A percentile compares a stretch with the other conserved stretches of the same genome.
Conservation (phyloP, 140 eudicot species). For the Senecio squalidus region DNA sequence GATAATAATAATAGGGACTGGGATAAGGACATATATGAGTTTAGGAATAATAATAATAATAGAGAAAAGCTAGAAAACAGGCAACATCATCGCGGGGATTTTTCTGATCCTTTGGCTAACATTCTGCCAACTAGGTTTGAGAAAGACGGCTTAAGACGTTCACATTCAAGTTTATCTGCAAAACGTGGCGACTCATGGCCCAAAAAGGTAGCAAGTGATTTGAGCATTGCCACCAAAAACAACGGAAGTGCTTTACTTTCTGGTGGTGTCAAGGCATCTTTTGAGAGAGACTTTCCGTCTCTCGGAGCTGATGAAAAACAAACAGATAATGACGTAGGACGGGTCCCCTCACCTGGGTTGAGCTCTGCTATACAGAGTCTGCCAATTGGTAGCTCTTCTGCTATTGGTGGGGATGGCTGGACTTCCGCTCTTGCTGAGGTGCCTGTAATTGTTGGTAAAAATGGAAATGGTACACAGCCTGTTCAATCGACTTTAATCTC, state of each 20-base stretch:
- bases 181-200: constrained; percentile 54
- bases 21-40: constrained; percentile 41
- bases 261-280: constrained; percentile 42
- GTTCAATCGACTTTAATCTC: constrained; percentile 30
- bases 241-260: constrained; percentile 34
- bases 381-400: constrained; percentile 51
- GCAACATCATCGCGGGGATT: constrained; percentile 37
- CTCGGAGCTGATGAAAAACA: constrained; percentile 78
- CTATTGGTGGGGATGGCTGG: constrained; percentile 84
- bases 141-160: constrained; percentile 62
- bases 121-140: constrained; percentile 42
- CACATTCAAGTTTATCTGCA: constrained; percentile 65
- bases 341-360: constrained; percentile 65
- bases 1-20: too few relatives aligned
- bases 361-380: constrained; percentile 64
- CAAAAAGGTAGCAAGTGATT: constrained; percentile 38
- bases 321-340: constrained; percentile 39
- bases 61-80: constrained; percentile 42
- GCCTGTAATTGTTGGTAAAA: constrained; percentile 50
- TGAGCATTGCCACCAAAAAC: constrained; percentile 17
- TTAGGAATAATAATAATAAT: constrained; percentile 20
- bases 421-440: constrained; percentile 93
- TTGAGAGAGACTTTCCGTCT: constrained; percentile 84
- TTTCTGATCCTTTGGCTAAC: constrained; percentile 49
- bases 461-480: constrained; percentile 30